Base-by-base conservation (phyloP, 768 basidiomycete species). In the Chalciporus pseudorubinellus region DNA sequence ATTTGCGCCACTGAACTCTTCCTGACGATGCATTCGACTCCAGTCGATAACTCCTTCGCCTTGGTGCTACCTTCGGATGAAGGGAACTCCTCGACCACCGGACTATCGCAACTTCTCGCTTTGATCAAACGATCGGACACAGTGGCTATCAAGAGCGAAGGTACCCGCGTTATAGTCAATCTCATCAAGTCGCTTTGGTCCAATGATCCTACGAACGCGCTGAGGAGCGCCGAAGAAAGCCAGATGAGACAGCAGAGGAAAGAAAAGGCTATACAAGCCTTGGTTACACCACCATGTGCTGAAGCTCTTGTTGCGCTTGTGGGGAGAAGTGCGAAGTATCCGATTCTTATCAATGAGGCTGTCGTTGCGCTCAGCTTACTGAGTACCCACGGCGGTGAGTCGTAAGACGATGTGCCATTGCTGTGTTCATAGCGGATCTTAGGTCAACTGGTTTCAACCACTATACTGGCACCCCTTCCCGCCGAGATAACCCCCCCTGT, bases 321-420 rank as follows among this genome's bases (percentile, higher is more conserved):
- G 16, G 81, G 81, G 21, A 78, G 86, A 55, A 91, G 90, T 63
- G 81, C 77, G 55, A 87, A 84, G 64, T 92, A 92, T 64, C 87
- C 90, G 1, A 75, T 92, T 36, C 76, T 98, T 28, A 80, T 97
- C 48, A 95, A 93, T 59, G 95, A 98, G 67, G 90, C 87, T 2
- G 76, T 95, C 19, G 81, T 97, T 39, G 89, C 90, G 4, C 70
- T 95, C 53, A 89, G 85, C 38, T 66, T 98, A 44, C 69, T 98
- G 51, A 83, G 83, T 48, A 83, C 84, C 11, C 78, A 83, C 42
- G 89, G 87, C 53, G 83, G 92, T 89, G 68, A 56, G 82, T 69
- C 14, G 16, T 21, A 19, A 0, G 26, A 39, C 7, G 38, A 22
- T 38, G 28, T 41, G 8, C 4, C 21, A 43, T 44, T 21, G 34